Base-by-base conservation (phyloP, 257 asterid genomes). In the Primulina tabacum region DNA sequence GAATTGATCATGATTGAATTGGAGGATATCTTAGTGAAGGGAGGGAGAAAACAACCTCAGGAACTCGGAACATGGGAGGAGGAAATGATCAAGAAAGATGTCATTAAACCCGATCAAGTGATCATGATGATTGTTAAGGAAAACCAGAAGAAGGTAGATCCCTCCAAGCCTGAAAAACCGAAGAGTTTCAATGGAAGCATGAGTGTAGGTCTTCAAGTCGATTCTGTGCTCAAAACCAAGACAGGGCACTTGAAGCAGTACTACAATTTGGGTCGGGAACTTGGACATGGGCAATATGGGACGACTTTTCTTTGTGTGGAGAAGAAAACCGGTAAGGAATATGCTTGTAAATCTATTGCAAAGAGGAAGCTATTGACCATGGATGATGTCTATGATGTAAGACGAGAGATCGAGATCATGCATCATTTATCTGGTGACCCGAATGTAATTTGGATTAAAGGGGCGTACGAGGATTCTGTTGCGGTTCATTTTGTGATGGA, bases 401-500 rank as follows among this genome's bases (percentile, higher is more conserved):
- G 76, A 43, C 60, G 76, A 50, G 80, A 76, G 50, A 70, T 76
- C 17, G 72, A 76, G 69, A 76, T 76, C 21, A 76, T 76, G 80
- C 80, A 76, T 65, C 80, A 65, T 38, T 26, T 76, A 58, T 43
- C 69, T 0, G 80, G 76, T 6, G 64, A 65, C 17, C 80, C 69
- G 2, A 70, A 71, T 50, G 57, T 76, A 17, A 65, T 76, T 8
- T 64, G 76, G 1, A 76, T 76, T 50, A 60, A 57, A 52, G 80
- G 80, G 50, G 80, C 80, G 3, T 76, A 70, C 6, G 80, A 76
- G 62, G 80, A 76, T 64, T 35, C 76, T 17, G 80, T 76, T 56
- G 80, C 80, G 0, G 76, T 76, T 64, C 72, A 76, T 59, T 76
- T 70, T 35, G 72, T 76, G 28, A 76, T 76, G 80, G 80, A 76